These are phyloP conservation scores for Coemansia sp. DNA, from an alignment of 192 early-diverging fungal genomes.

Conservation along the genomic window DNA sequence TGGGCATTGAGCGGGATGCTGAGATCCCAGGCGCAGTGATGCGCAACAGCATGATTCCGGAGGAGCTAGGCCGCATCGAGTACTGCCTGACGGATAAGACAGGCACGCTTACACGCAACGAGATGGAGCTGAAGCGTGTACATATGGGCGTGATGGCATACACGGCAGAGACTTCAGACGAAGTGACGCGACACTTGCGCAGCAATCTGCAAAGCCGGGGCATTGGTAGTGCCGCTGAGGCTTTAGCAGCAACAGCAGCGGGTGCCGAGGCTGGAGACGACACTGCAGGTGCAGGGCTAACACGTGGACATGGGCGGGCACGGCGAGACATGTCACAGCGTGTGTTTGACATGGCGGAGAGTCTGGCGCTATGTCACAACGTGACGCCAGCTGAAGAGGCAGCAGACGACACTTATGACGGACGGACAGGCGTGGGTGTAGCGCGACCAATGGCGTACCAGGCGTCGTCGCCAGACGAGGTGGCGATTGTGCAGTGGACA, in stretches of 20 bases:
- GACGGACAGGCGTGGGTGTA: constrained; percentile 14
- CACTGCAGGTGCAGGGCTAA: neutral
- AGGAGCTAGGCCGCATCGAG: constrained; percentile 91
- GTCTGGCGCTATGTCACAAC: constrained; percentile 89
- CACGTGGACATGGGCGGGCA: constrained; percentile 54
- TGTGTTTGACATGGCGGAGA: constrained; percentile 83
- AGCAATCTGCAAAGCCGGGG: constrained; percentile 32
- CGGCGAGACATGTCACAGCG: constrained; percentile 81
- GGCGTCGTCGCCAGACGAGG: constrained; percentile 94
- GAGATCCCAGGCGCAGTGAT: constrained; percentile 86
- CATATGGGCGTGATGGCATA: constrained; percentile 97
- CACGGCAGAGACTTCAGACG: constrained; percentile 84
- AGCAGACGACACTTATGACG: constrained; percentile 25
- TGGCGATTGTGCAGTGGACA: constrained; percentile 92
- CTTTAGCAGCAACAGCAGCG: neutral
- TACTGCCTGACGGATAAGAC: constrained; percentile 95
- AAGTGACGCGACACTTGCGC: constrained; percentile 69
- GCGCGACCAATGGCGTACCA: constrained; percentile 71
- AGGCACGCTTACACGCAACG: constrained; percentile 92
- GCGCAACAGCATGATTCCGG: constrained; percentile 90
- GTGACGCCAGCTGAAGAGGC: constrained; percentile 59
- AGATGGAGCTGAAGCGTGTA: constrained; percentile 93
- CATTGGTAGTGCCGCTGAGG: neutral
- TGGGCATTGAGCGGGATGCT: constrained; percentile 82
- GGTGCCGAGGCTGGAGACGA: neutral